phyloP scores from a whole-genome alignment of 371 early-diverging fungal species.

The Zychaea mexicana region DNA sequence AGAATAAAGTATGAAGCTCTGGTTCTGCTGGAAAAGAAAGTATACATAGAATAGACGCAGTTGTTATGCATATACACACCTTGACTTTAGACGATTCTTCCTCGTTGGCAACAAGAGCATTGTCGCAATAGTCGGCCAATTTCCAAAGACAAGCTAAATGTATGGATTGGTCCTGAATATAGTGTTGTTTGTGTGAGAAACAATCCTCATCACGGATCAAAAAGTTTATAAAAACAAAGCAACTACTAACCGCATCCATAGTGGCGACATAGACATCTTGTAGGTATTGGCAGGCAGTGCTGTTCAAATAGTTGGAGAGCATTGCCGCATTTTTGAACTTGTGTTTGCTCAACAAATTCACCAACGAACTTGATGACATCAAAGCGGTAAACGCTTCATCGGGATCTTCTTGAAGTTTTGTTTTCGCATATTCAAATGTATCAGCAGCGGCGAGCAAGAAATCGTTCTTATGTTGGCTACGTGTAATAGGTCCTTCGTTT shows the following conservation, averaged over 20 bases:
- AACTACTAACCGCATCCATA: conserved; percentile 15
- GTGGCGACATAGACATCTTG: conserved; percentile 4
- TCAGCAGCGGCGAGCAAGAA: conserved; percentile 13
- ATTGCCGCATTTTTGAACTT: conserved; percentile 3
- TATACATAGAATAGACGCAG: background rate
- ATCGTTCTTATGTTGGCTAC: background rate
- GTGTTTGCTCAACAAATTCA: background rate
- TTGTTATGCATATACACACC: background rate
- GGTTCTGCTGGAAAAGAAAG: background rate
- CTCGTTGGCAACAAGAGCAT: conserved; percentile 21
- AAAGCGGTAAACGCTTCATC: background rate
- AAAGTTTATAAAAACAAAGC: no score
- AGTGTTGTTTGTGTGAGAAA: no score
- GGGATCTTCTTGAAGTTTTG: conserved; percentile 5
- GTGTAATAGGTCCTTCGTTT: background rate
- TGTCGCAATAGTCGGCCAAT: conserved; percentile 43
- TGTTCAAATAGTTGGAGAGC: conserved; percentile 3
- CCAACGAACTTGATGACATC: background rate
- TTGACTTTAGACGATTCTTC: conserved; percentile 7
- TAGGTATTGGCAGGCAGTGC: background rate
- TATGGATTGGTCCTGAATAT: no score
- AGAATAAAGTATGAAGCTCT: no score
- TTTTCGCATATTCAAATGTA: conserved; percentile 14
- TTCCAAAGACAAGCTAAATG: conserved; percentile 32
- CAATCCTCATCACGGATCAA: no score